Evolutionary conservation across 2,329 filamentous ascomycete species (phyloP), one percentile per base, ranked within the genome.

Genomic region (Hypoxylon sp.): DNA sequence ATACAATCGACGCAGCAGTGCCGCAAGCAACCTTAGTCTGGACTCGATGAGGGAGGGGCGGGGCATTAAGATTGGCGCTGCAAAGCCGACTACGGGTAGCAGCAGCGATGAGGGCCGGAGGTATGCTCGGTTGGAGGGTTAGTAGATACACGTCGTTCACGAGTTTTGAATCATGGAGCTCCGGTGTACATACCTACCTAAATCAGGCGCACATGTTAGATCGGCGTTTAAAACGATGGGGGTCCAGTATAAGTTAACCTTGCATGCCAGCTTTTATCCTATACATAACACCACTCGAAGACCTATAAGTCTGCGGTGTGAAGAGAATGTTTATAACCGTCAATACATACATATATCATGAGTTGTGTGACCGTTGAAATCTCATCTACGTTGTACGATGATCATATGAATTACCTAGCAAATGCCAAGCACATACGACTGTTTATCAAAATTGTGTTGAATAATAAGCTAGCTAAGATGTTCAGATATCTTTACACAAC

Each of bases 21-120:
- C 68, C 37, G 72, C 71, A 5, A 83, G 80, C 66, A 80, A 74
- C 51, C 76, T 84, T 14, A 83, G 81, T 55, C 57, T 83, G 29
- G 81, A 81, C 44, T 77, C 80, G n/a, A 79, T 80, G 67, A 76
- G 61, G 51, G 72, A 73, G 73, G 80, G 76, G 3, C 77, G 79
- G 37, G 82, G 81, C 2, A 84, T 84, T 62, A 80, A 75, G 33
- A 76, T 84, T 35, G 81, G 80, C 6, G 75, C 78, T 5, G 78
- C 81, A 26, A 81, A 76, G 63, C 78, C 78, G 1, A 75, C 75
- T 46, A 82, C 80, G 48, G 73, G 73, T 17, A 71, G 71, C 37
- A 75, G 73, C 31, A 75, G 71, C 24, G 75, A 76, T 35, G 74
- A 76, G 19, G 71, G 71, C 13, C 53, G 60, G 46, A 59, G 58